Evolutionary conservation across 345 rosid genomes (phyloP).

Genomic region (Lumnitzera racemosa): DNA sequence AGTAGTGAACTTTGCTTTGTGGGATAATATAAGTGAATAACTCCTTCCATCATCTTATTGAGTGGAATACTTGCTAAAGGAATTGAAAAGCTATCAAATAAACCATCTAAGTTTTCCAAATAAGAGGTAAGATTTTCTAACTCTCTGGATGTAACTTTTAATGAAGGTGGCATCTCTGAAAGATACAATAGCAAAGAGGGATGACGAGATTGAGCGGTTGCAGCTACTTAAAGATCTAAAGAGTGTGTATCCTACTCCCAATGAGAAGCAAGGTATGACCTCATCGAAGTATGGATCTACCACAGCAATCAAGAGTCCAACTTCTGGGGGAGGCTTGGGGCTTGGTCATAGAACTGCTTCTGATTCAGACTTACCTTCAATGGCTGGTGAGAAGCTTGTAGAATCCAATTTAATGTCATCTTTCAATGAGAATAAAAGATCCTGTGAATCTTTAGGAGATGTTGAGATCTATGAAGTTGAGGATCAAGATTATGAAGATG

Average conservation of each 20-base stretch:
- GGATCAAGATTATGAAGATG: slow-evolving; percentile 42
- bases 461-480: slow-evolving; percentile 17
- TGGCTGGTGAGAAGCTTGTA: slow-evolving; percentile 10
- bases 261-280: slow-evolving; percentile 19
- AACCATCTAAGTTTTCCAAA: background rate
- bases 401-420: slow-evolving; percentile 24
- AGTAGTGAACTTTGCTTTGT: too few species aligned
- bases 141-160: slow-evolving; percentile 1
- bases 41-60: too few species aligned
- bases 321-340: slow-evolving; percentile 12
- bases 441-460: slow-evolving; percentile 15
- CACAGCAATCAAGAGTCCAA: slow-evolving; percentile 13
- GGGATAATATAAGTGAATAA: too few species aligned
- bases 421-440: slow-evolving; percentile 9
- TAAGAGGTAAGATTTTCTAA: background rate
- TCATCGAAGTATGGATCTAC: slow-evolving; percentile 11
- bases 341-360: slow-evolving; percentile 4
- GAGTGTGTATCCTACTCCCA: slow-evolving; percentile 13
- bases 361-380: slow-evolving; percentile 20
- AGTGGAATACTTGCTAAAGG: too few species aligned
- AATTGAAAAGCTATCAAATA: background rate
- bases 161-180: slow-evolving; percentile 70
- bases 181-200: slow-evolving; percentile 69
- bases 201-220: slow-evolving; percentile 81
- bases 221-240: slow-evolving; percentile 52